Evolutionary conservation across 768 basidiomycete species (phyloP).

Genomic region (Pleurotus djamor): DNA sequence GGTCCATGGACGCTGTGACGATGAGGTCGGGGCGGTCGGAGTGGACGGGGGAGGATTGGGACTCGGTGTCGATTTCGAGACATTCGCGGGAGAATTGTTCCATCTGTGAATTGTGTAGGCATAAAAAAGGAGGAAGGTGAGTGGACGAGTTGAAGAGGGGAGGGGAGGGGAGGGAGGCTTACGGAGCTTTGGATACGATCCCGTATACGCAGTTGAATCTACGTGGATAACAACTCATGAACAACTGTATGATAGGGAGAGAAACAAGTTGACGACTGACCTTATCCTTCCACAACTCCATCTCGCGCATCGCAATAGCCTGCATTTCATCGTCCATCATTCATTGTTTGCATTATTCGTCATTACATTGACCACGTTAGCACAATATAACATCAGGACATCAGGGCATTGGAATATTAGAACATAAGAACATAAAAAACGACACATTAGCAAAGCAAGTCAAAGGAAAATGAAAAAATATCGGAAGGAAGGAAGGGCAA

Average conservation of each 20-base stretch:
- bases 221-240: background rate
- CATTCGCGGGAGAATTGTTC: slow-evolving; percentile 95
- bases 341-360: too few species aligned
- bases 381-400: too few species aligned
- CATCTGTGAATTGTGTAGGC: slow-evolving; percentile 54
- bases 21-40: slow-evolving; percentile 29
- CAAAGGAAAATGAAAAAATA: too few species aligned
- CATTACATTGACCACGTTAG: too few species aligned
- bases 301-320: slow-evolving; percentile 91
- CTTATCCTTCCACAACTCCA: slow-evolving; percentile 96
- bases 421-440: slow-evolving; percentile 7
- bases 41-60: slow-evolving; percentile 29
- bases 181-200: slow-evolving; percentile 91
- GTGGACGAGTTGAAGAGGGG: too few species aligned
- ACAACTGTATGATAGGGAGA: background rate
- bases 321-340: slow-evolving; percentile 12
- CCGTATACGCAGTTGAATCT: slow-evolving; percentile 89
- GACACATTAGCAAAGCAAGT: background rate
- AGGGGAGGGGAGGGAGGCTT: too few species aligned
- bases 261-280: slow-evolving; percentile 26
- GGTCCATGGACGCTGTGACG: slow-evolving; percentile 66
- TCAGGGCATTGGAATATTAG: too few species aligned
- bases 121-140: background rate
- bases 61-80: slow-evolving; percentile 79
- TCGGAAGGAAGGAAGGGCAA: too few species aligned